These are phyloP conservation scores for Aureobasidium sp. DNA, from an alignment of 2,329 filamentous ascomycete species.

Conservation along the genomic window DNA sequence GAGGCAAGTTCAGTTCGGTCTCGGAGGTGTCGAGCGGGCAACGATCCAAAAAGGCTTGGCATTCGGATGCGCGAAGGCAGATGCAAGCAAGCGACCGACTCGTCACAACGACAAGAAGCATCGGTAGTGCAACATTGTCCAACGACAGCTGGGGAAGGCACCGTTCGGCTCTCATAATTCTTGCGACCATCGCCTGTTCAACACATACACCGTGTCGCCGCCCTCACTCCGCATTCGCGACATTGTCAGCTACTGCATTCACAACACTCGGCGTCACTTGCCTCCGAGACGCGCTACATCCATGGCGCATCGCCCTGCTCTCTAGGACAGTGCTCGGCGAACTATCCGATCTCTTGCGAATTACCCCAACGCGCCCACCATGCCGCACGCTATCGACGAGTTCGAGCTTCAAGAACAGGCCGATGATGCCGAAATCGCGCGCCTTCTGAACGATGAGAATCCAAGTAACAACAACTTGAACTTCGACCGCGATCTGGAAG, in stretches of 20 bases:
- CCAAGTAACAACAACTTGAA: constrained; percentile 24
- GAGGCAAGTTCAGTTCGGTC: not conserved
- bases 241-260: not conserved
- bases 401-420: constrained; percentile 19
- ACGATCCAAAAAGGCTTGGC: not conserved
- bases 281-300: not conserved
- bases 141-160: not conserved
- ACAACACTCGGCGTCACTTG: not conserved
- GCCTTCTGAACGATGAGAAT: constrained; percentile 24
- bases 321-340: not conserved
- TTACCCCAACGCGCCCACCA: constrained; percentile 18
- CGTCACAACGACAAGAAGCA: not conserved
- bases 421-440: constrained; percentile 26
- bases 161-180: too few species aligned
- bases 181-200: not conserved
- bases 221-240: not conserved
- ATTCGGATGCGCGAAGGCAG: not conserved
- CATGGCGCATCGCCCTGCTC: not conserved
- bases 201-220: not conserved
- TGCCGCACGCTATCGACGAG: constrained; percentile 34
- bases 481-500: constrained; percentile 32
- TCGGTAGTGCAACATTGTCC: too few species aligned
- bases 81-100: not conserved
- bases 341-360: not conserved
- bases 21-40: not conserved